Conservation (phyloP, 768 basidiomycete species). For the Naganishia vaughanmartiniae region DNA sequence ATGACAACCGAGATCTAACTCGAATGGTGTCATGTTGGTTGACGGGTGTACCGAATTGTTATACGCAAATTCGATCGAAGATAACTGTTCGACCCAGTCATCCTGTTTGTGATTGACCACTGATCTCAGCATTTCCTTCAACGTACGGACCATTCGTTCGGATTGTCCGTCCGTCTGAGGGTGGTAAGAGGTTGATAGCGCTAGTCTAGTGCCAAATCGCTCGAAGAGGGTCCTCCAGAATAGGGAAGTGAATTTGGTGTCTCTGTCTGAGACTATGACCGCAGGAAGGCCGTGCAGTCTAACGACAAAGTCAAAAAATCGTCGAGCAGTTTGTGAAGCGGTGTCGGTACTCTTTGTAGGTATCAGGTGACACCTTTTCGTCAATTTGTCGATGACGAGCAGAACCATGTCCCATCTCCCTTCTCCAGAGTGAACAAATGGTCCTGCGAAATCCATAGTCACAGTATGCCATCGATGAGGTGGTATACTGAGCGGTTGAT, state of each 20-base stretch:
- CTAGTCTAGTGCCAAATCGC: conserved; percentile 45
- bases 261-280: no score
- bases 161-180: no score
- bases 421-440: conserved; percentile 1
- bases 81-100: conserved; percentile 37
- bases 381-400: conserved; percentile 53
- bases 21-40: conserved; percentile 17
- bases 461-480: no score
- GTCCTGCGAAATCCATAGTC: conserved; percentile 45
- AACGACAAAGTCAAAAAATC: conserved; percentile 18
- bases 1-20: conserved; percentile 13
- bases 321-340: conserved; percentile 42
- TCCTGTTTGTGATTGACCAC: conserved; percentile 35
- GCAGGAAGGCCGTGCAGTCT: conserved; percentile 52
- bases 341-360: conserved; percentile 47
- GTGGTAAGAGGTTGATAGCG: conserved; percentile 55
- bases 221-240: conserved; percentile 55
- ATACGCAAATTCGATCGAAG: conserved; percentile 13
- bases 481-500: conserved; percentile 44
- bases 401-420: conserved; percentile 44
- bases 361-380: conserved; percentile 55
- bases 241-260: conserved; percentile 54
- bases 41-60: conserved; percentile 6
- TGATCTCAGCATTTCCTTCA: no score
- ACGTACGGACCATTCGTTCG: no score